These are phyloP conservation scores for Hypoxylon cercidicola DNA, from an alignment of 495 filamentous ascomycete genomes.

Conservation along the genomic window DNA sequence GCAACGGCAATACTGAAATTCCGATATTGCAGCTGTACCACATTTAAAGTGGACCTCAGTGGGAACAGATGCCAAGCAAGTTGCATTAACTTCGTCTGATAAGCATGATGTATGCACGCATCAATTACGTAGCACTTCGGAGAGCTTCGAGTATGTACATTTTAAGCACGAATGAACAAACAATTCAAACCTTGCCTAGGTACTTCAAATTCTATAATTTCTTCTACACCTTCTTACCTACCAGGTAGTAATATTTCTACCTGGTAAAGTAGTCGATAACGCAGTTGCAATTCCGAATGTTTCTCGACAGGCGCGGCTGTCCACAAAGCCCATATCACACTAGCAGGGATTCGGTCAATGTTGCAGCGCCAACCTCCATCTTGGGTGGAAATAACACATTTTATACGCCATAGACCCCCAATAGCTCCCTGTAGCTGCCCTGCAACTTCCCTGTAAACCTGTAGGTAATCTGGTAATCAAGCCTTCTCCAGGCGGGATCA, in stretches of 20 bases:
- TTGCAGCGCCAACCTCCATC: slow-evolving; percentile 10
- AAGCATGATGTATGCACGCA: slow-evolving; percentile 17
- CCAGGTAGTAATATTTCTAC: no score
- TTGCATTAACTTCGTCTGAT: slow-evolving; percentile 19
- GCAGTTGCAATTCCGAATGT: slow-evolving; percentile 20
- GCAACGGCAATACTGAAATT: slow-evolving; percentile 29
- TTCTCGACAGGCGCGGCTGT: slow-evolving; percentile 27
- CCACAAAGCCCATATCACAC: slow-evolving; percentile 6
- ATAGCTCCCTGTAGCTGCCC: slow-evolving; percentile 14
- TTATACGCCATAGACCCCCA: slow-evolving; percentile 27
- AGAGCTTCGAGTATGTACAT: slow-evolving; percentile 34
- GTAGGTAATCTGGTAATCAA: slow-evolving; percentile 31
- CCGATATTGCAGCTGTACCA: slow-evolving; percentile 9
- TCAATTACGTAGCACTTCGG: slow-evolving; percentile 33
- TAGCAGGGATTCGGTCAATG: slow-evolving; percentile 14
- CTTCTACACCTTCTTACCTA: neutral
- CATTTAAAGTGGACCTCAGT: neutral
- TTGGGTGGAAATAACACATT: slow-evolving; percentile 25
- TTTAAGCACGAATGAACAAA: neutral
- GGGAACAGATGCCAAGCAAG: slow-evolving; percentile 16
- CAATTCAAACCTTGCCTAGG: neutral
- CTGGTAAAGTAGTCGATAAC: slow-evolving; percentile 3
- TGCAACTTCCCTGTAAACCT: slow-evolving; percentile 6
- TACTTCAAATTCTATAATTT: neutral
- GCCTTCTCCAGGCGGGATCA: neutral